A percentile compares a stretch with the other conserved stretches of the same genome.
Conservation (phyloP, 345 rosid genomes). For the Aquilaria malaccensis region DNA sequence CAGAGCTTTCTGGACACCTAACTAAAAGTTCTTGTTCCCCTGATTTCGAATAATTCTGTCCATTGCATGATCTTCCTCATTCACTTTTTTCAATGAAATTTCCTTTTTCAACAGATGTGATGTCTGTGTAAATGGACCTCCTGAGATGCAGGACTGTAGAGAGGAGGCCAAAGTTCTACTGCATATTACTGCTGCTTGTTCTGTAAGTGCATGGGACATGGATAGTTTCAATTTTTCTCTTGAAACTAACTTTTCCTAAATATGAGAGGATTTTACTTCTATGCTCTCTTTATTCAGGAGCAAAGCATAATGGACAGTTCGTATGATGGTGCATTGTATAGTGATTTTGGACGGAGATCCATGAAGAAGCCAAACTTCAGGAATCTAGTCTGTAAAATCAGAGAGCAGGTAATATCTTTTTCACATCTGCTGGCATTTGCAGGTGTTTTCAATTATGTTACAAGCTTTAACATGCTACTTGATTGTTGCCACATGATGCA, state of each 20-base stretch:
- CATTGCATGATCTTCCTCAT: neutral
- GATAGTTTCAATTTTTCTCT: neutral
- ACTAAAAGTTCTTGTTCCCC: too few relatives aligned
- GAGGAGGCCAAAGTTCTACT: slow-evolving; percentile 64
- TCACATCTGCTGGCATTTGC: neutral
- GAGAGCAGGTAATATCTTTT: slow-evolving; percentile 49
- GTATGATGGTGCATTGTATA: slow-evolving; percentile 32
- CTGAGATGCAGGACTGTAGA: slow-evolving; percentile 49
- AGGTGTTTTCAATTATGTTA: neutral
- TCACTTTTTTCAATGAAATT: slow-evolving; percentile 5
- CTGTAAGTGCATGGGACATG: slow-evolving; percentile 23
- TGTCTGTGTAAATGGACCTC: slow-evolving; percentile 64
- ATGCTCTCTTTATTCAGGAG: neutral
- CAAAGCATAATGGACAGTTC: slow-evolving; percentile 20
- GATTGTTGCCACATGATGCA: slow-evolving; percentile 17
- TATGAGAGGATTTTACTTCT: neutral
- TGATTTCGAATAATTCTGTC: neutral
- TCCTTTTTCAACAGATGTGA: slow-evolving; percentile 54
- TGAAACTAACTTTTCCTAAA: too few relatives aligned
- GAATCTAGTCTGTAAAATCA: slow-evolving; percentile 47
- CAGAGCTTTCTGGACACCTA: too few relatives aligned
- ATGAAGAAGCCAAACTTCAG: slow-evolving; percentile 51
- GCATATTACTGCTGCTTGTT: slow-evolving; percentile 55
- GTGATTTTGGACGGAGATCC: slow-evolving; percentile 19
- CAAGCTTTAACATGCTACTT: slow-evolving; percentile 3